Base-by-base conservation (phyloP, 2,329 filamentous ascomycete genomes). In the Aspergillus sp. region DNA sequence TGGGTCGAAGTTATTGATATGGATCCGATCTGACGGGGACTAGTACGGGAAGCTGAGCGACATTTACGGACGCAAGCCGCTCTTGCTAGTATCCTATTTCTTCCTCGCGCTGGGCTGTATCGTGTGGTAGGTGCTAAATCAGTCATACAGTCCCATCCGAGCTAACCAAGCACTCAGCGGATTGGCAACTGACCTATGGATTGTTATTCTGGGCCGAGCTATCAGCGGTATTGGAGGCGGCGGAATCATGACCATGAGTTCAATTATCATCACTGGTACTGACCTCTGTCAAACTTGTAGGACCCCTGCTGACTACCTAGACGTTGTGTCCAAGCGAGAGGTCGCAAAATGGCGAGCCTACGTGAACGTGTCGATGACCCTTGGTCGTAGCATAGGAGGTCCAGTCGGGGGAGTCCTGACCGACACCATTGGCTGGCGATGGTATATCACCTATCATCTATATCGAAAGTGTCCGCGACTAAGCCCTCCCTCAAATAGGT, bases 361-460 rank as follows among this genome's bases (percentile, higher is more conserved):
- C 63, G 73, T 81, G 41, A 82, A 82, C 50, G 69, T 82, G 13
- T 67, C 76, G 14, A 73, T 75, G 56, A 82, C 79, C 0, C 72
- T 76, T 0, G 79, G 79, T 10, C 69, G 78, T 10, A 77, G 74
- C 52, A 67, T 78, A 19, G 81, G 81, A 29, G 81, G 80, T 1
- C 78, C 81, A 0, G 51, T 86, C 0, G 86, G 85, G 1, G 86
- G 85, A 2, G 81, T 76, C 61, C 66, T 88, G 2, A 80, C 83
- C 1, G 83, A 88, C 57, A 77, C 78, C 0, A 76, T 88, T 11
- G 85, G 85, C 14, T 88, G 85, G 86, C 73, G 86, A 67, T 86
- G 84, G 84, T 82, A 56, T 1, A 53, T 9, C 2, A 1, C 1
- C 13, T 3, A 14, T 10, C 17, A 4, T n/a, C 6, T 0, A 2